Evolutionary conservation across 768 basidiomycete species (phyloP), one percentile per base, ranked within the genome.

Genomic region (Lyophyllum semitale): DNA sequence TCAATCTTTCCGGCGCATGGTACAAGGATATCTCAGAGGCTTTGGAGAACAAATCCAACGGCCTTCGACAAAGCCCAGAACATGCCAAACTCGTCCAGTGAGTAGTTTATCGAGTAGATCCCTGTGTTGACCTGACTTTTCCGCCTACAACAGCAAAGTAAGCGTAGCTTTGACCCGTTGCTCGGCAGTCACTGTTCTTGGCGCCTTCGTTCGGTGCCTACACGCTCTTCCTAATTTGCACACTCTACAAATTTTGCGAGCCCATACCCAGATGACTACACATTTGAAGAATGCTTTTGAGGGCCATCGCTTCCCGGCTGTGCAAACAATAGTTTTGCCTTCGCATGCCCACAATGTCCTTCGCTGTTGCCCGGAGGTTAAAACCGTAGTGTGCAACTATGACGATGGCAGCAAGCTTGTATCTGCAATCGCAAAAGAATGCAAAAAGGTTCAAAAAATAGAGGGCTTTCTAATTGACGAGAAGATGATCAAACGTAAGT

Each of bases 181-280:
- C 53, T 56, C 59, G 1, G 47, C 62, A 8, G 25, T 18, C 0
- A 61, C 62, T 1, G 64, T 68, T 22, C 62, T 73, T 8, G 59
- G 63, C 1, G 63, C 66, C 9, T 68, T 71, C 25, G 66, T 66
- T 9, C 59, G 50, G 1, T 68, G 66, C 48, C 53, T 73, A 12
- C 54, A 65, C 7, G 54, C 42, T 18, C 67, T 72, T 15, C 70
- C 71, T 2, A 71, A 70, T 51, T 58, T 71, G 17, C 65, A 67
- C 54, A 71, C 68, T 0, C 57, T 73, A 5, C 66, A 69, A 50
- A 65, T 73, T 46, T 27, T 70, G n/a, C 65, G 67, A 17, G 65
- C 65, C 0, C 69, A 72, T 51, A 55, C 59, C 2, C 60, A 67
- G 35, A 73, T 71, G 72, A 65, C 67, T 17, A 66, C 63, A 20